These are phyloP conservation scores for Limtongia smithiae DNA, from an alignment of 805 yeast species.

Conservation along the genomic window DNA sequence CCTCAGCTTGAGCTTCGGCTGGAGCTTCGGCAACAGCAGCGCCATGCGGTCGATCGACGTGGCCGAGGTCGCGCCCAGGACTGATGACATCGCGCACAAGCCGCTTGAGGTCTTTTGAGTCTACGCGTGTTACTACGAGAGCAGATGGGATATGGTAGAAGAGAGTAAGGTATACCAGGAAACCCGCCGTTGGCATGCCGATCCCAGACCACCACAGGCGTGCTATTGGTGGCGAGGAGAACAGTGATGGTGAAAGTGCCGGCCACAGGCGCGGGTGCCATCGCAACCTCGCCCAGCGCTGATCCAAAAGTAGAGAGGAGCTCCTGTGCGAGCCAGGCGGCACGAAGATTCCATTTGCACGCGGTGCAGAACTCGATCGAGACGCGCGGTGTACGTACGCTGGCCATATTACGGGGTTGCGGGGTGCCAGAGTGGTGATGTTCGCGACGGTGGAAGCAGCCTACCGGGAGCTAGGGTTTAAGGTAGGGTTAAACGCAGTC, in stretches of 20 bases:
- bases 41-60: slow-evolving; percentile 47
- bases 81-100: slow-evolving; percentile 56
- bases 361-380: slow-evolving; percentile 71
- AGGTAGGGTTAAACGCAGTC: not conserved
- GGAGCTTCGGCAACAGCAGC: not conserved
- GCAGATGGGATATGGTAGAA: not conserved
- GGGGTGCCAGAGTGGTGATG: not conserved
- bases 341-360: slow-evolving; percentile 86
- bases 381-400: slow-evolving; percentile 51
- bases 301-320: slow-evolving; percentile 73
- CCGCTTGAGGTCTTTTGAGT: slow-evolving; percentile 72
- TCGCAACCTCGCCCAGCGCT: slow-evolving; percentile 52
- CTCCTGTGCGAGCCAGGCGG: slow-evolving; percentile 79
- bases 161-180: slow-evolving; percentile 44
- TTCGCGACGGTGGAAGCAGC: too few relatives aligned
- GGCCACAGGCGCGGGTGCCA: slow-evolving; percentile 44
- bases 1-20: too few relatives aligned
- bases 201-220: slow-evolving; percentile 52
- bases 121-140: slow-evolving; percentile 35
- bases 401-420: not conserved
- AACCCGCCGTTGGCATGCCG: slow-evolving; percentile 65
- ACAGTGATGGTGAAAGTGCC: slow-evolving; percentile 63
- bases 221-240: slow-evolving; percentile 38
- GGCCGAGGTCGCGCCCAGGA: slow-evolving; percentile 58
- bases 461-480: too few relatives aligned